A percentile compares a stretch with the other conserved stretches of the same genome.
phyloP scores from a whole-genome alignment of 371 early-diverging fungal species.

The Mortierella sp. region DNA sequence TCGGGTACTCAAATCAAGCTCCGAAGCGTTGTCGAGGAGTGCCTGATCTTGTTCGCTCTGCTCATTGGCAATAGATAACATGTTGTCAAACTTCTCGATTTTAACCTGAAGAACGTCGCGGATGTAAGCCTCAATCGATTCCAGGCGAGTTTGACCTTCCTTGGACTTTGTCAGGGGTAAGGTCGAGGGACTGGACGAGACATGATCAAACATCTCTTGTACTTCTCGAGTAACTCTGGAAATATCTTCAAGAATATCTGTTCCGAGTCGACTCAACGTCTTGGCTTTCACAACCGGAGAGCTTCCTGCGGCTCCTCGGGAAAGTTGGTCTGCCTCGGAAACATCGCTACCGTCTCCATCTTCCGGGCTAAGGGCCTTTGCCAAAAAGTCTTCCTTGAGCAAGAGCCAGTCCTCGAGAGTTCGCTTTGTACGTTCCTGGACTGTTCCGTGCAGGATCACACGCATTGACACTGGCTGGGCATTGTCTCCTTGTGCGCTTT shows the following conservation, averaged over 20 bases:
- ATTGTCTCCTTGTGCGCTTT: neutral
- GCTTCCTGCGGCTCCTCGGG: conserved; percentile 13
- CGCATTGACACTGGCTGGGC: conserved; percentile 35
- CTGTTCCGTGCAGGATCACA: conserved; percentile 48
- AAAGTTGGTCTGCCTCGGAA: conserved; percentile 5
- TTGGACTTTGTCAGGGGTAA: conserved; percentile 44
- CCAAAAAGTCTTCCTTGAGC: conserved; percentile 52
- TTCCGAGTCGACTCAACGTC: conserved; percentile 37
- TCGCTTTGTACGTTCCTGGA: conserved; percentile 50
- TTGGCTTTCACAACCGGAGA: conserved; percentile 29
- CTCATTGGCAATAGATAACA: conserved; percentile 28
- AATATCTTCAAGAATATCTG: conserved; percentile 51
- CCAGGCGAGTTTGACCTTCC: conserved; percentile 35
- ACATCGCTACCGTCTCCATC: conserved; percentile 19
- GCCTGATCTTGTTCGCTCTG: conserved; percentile 34
- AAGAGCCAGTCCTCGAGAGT: conserved; percentile 56
- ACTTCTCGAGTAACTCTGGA: conserved; percentile 36
- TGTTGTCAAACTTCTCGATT: conserved; percentile 36
- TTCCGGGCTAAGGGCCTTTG: conserved; percentile 26
- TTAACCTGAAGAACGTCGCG: conserved; percentile 39
- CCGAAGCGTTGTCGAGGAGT: neutral
- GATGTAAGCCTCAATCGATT: conserved; percentile 35
- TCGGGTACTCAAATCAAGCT: conserved; percentile 11
- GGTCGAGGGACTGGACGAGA: conserved; percentile 23
- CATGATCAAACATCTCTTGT: conserved; percentile 50